A percentile compares a stretch with the other conserved stretches of the same genome.
These are phyloP conservation scores for Xylaria sp. DNA, from an alignment of 2,329 filamentous ascomycete genomes.

Conservation along the genomic window DNA sequence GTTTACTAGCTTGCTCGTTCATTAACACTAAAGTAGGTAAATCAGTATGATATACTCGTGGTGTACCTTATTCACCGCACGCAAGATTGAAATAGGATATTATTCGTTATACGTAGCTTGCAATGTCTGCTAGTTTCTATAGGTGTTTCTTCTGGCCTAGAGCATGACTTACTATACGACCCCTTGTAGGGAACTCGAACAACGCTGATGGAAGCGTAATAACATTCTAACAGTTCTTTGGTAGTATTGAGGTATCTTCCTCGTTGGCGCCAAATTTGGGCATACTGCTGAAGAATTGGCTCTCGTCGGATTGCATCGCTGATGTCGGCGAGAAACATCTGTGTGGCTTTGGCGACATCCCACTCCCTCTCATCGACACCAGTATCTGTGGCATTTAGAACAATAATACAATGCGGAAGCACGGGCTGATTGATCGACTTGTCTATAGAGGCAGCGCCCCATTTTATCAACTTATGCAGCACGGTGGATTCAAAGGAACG, in stretches of 20 bases:
- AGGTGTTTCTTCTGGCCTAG: background rate
- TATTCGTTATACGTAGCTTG: background rate
- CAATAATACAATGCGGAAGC: conserved; percentile 65
- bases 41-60: conserved; percentile 9
- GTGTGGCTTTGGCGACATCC: conserved; percentile 56
- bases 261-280: conserved; percentile 55
- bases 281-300: conserved; percentile 53
- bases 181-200: conserved; percentile 59
- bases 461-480: conserved; percentile 58
- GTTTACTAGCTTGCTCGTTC: conserved; percentile 58
- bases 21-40: conserved; percentile 56
- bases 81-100: background rate
- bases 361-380: conserved; percentile 55
- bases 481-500: conserved; percentile 56
- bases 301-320: conserved; percentile 50
- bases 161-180: conserved; percentile 46
- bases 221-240: conserved; percentile 59
- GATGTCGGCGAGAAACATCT: conserved; percentile 52
- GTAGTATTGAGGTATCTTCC: conserved; percentile 57
- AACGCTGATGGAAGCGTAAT: conserved; percentile 61
- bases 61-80: background rate
- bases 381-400: conserved; percentile 59
- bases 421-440: conserved; percentile 66
- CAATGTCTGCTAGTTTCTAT: conserved; percentile 1
- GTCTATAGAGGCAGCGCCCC: conserved; percentile 63